These are phyloP conservation scores for Dentipellis fragilis DNA, from an alignment of 768 basidiomycete genomes.

Conservation along the genomic window DNA sequence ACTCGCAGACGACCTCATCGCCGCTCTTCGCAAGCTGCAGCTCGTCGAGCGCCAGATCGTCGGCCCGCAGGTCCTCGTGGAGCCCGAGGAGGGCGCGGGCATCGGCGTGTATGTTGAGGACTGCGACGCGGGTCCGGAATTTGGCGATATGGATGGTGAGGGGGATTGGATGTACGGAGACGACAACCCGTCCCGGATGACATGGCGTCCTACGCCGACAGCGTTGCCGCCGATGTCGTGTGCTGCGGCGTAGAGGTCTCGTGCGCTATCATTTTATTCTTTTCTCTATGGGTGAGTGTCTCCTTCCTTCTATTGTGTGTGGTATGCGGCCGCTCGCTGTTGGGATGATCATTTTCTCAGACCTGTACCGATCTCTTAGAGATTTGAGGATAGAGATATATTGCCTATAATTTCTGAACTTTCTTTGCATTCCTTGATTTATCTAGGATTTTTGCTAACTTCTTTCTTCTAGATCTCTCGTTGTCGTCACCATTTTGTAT, in stretches of 20 bases:
- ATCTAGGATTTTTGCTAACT: slow-evolving; percentile 11
- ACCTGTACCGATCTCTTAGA: slow-evolving; percentile 62
- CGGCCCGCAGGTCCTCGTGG: slow-evolving; percentile 48
- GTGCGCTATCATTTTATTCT: neutral
- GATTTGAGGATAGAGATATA: slow-evolving; percentile 46
- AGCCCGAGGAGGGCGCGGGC: slow-evolving; percentile 59
- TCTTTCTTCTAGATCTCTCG: slow-evolving; percentile 1
- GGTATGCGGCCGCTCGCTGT: no score
- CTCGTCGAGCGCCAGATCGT: slow-evolving; percentile 25
- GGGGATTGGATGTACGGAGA: slow-evolving; percentile 55
- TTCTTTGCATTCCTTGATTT: slow-evolving; percentile 4
- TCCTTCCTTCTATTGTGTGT: slow-evolving; percentile 6
- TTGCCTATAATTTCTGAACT: slow-evolving; percentile 51
- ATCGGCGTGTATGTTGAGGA: slow-evolving; percentile 76
- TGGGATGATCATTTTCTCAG: slow-evolving; percentile 61
- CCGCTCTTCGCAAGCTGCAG: slow-evolving; percentile 66
- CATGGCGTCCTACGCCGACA: slow-evolving; percentile 44
- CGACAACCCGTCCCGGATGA: slow-evolving; percentile 34
- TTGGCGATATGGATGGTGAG: slow-evolving; percentile 11
- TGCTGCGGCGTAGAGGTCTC: slow-evolving; percentile 11
- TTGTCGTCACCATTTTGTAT: neutral
- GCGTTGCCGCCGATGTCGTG: slow-evolving; percentile 42
- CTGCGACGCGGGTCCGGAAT: slow-evolving; percentile 35
- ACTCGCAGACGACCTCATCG: slow-evolving; percentile 80
- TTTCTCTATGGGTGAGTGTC: neutral